phyloP scores from a whole-genome alignment of 2,329 filamentous ascomycete genomes.

The Trichophyton simii region DNA sequence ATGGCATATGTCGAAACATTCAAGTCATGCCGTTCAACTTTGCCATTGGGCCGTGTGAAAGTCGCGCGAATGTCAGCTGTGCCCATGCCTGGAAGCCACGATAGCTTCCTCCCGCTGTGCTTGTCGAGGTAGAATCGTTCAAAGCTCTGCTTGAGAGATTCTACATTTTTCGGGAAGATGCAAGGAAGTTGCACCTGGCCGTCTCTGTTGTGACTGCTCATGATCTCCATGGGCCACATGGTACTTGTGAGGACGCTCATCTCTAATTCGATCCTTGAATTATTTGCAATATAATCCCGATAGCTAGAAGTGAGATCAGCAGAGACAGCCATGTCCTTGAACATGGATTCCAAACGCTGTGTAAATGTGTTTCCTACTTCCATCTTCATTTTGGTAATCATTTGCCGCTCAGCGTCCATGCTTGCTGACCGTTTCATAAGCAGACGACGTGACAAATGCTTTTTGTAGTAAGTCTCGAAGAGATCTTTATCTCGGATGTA shows the following conservation, averaged over 20 bases:
- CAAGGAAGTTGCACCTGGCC: constrained; percentile 40
- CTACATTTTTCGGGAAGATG: constrained; percentile 63
- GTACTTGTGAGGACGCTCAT: constrained; percentile 84
- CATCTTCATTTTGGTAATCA: constrained; percentile 94
- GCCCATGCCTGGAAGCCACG: constrained; percentile 67
- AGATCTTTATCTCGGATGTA: constrained; percentile 87
- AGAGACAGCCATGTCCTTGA: constrained; percentile 86
- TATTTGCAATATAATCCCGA: constrained; percentile 53
- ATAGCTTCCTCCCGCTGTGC: constrained; percentile 76
- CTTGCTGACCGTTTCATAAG: constrained; percentile 82
- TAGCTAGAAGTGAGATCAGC: constrained; percentile 70
- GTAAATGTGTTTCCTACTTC: constrained; percentile 94
- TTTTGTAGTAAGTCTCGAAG: constrained; percentile 97
- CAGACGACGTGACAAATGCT: constrained; percentile 77
- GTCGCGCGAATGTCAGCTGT: constrained; percentile 73
- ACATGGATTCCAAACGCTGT: constrained; percentile 88
- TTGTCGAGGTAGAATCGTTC: constrained; percentile 78
- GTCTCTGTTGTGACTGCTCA: constrained; percentile 47
- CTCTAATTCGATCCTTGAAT: constrained; percentile 60
- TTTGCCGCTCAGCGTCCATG: constrained; percentile 83
- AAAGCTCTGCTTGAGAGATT: constrained; percentile 68
- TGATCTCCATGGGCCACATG: constrained; percentile 86
- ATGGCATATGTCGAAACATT: constrained; percentile 89
- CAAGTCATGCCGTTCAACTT: constrained; percentile 70
- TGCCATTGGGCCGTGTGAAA: constrained; percentile 60